phyloP scores from a whole-genome alignment of 1,139 yeast species.

The Ogataea hybrid region DNA sequence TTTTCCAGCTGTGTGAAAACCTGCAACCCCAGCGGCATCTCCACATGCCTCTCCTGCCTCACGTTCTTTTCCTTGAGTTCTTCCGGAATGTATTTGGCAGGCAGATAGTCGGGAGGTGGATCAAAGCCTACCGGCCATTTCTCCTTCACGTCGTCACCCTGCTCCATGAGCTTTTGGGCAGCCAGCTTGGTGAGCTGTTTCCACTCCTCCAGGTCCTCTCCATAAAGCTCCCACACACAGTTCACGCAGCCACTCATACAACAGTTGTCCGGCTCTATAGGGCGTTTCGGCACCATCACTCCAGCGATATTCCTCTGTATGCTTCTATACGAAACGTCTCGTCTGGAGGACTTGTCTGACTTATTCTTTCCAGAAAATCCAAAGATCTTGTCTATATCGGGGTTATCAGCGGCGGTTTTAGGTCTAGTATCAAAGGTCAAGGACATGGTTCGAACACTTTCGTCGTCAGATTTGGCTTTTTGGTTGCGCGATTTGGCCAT shows the following conservation, averaged over 20 bases:
- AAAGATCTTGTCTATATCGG: constrained; percentile 28
- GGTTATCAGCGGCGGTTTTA: too few relatives aligned
- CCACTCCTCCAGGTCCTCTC: constrained; percentile 89
- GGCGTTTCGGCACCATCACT: constrained; percentile 71
- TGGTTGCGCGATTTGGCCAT: too few relatives aligned
- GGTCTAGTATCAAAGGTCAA: too few relatives aligned
- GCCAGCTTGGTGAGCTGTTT: constrained; percentile 58
- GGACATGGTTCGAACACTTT: too few relatives aligned
- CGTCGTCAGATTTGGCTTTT: too few relatives aligned
- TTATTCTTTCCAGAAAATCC: constrained; percentile 30
- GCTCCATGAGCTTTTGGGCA: constrained; percentile 42
- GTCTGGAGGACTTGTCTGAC: constrained; percentile 30
- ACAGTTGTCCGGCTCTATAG: constrained; percentile 90
- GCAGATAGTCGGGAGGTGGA: constrained; percentile 51
- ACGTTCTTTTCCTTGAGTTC: constrained; percentile 28
- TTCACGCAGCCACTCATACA: constrained; percentile 97
- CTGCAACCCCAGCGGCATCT: constrained; percentile 75
- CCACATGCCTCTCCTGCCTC: constrained; percentile 34
- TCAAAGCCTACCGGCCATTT: constrained; percentile 82
- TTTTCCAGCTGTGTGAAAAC: constrained; percentile 86
- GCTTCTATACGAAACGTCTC: constrained; percentile 33
- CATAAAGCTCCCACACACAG: constrained; percentile 94
- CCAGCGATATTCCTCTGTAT: constrained; percentile 54
- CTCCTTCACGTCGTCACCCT: constrained; percentile 36
- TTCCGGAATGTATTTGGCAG: constrained; percentile 39